Base-by-base conservation (phyloP, 139 green algal species). In the Tetradesmus obliquus region DNA sequence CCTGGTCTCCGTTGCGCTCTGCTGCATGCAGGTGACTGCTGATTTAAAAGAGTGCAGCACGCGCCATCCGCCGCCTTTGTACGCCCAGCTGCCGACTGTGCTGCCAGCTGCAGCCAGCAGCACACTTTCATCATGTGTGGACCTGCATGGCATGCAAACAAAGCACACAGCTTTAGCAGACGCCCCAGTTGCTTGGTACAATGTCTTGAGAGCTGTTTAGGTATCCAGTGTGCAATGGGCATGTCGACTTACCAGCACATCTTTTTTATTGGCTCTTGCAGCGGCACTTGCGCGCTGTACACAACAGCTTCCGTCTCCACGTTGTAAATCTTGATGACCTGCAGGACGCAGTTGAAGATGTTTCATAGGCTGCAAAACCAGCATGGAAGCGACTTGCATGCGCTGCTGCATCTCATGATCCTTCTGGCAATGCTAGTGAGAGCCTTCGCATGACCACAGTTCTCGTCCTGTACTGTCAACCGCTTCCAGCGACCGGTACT, bases 291-390 rank as follows among this genome's bases (percentile, higher is more conserved):
- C 15, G 54, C 57, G 55, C 54, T 92, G 79, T 76, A 88, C 3
- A 86, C 54, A 3, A 58, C 57, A 13, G 62, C 74, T 69, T 94
- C 85, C 20, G 84, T 92, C 51, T 94, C 92, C 13, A 94, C 72
- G 15, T 94, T 79, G 82, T 93, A 95, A 20, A 95, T 55, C 54
- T 91, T 81, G 20, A 93, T 20, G 57, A 88, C 82, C 91, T 94
- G 88, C 54, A 22, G 55, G 58, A n/a, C 45, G 32, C 4, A 54
- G 24, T 53, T 32, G 0, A 55, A 19, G 17, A 17, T 1, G 32
- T 1, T 45, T 45, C 0, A 45, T 45, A 45, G 32, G 32, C 32
- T 45, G 32, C 32, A 45, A 0, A 45, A 45, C 32, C 32, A 45
- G 32, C 32, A 45, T 45, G 32, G 32, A 45, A 45, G 32, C 32